Percentiles rank a stretch among this genome's conserved stretches.
Evolutionary conservation across 2,329 filamentous ascomycete species (phyloP).

Genomic region (Botrytis fragariae): DNA sequence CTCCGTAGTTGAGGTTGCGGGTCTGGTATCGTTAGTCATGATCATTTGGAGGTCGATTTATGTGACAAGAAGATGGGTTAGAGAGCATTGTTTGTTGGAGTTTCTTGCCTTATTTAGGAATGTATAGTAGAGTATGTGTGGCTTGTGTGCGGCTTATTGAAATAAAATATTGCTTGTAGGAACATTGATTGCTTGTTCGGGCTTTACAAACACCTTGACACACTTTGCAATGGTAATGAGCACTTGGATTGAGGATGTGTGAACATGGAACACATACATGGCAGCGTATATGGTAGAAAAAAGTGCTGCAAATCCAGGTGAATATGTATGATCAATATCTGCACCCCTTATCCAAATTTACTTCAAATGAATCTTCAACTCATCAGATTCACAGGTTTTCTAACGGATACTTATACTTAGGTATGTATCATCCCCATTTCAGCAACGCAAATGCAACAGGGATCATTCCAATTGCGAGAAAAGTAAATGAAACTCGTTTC

Average conservation of each 20-base stretch:
- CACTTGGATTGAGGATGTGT: background rate
- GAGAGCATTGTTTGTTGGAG: background rate
- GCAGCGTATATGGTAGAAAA: no score
- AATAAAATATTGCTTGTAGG: background rate
- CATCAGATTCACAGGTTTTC: slow-evolving; percentile 17
- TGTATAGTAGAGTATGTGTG: background rate
- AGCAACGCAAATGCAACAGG: slow-evolving; percentile 47
- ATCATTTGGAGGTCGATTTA: background rate
- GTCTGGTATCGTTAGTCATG: background rate
- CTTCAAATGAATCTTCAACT: background rate
- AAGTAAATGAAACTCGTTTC: slow-evolving; percentile 46
- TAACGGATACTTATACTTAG: slow-evolving; percentile 38
- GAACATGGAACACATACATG: background rate
- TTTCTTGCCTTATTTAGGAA: background rate
- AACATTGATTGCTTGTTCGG: background rate
- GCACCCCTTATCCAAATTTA: background rate
- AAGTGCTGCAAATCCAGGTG: no score
- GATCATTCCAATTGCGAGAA: slow-evolving; percentile 47
- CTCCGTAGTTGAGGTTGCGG: background rate
- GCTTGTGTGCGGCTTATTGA: no score
- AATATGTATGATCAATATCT: background rate
- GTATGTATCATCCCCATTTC: slow-evolving; percentile 46
- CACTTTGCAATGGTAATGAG: no score
- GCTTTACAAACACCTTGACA: no score
- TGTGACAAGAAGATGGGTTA: background rate